Evolutionary conservation across 768 basidiomycete species (phyloP).

Genomic region (Leccinum arenicola): DNA sequence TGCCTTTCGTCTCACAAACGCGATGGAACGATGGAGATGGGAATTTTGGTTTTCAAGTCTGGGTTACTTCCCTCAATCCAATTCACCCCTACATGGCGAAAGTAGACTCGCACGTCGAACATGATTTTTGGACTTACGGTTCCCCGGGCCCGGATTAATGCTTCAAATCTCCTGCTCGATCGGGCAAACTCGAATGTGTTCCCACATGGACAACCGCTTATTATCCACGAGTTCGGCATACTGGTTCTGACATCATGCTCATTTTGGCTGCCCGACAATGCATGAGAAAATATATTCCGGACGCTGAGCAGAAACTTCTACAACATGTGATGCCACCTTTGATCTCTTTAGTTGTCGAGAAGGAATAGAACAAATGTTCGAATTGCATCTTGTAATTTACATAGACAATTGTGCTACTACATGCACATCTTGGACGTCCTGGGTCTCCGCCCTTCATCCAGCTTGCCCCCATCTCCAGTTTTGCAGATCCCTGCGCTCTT

Average conservation of each 20-base stretch:
- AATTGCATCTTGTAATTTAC: neutral
- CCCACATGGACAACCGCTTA: neutral
- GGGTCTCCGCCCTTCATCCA: neutral
- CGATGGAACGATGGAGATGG: neutral
- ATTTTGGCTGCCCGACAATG: too few relatives aligned
- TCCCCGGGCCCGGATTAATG: neutral
- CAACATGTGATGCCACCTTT: too few relatives aligned
- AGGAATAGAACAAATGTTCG: neutral
- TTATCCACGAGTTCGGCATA: conserved; percentile 34
- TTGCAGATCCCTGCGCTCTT: neutral
- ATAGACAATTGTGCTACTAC: neutral
- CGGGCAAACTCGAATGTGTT: too few relatives aligned
- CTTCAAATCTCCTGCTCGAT: conserved; percentile 2
- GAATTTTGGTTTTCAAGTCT: neutral
- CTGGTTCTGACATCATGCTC: neutral
- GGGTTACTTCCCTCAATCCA: neutral
- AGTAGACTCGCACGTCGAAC: neutral
- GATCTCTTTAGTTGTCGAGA: neutral
- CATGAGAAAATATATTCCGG: neutral
- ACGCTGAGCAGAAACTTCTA: too few relatives aligned
- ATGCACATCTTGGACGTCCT: neutral
- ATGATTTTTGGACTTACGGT: neutral
- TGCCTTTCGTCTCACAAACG: neutral
- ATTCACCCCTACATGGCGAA: neutral
- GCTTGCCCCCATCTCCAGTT: neutral